phyloP scores from a whole-genome alignment of 805 yeast species.

The Candida dajiaensis region DNA sequence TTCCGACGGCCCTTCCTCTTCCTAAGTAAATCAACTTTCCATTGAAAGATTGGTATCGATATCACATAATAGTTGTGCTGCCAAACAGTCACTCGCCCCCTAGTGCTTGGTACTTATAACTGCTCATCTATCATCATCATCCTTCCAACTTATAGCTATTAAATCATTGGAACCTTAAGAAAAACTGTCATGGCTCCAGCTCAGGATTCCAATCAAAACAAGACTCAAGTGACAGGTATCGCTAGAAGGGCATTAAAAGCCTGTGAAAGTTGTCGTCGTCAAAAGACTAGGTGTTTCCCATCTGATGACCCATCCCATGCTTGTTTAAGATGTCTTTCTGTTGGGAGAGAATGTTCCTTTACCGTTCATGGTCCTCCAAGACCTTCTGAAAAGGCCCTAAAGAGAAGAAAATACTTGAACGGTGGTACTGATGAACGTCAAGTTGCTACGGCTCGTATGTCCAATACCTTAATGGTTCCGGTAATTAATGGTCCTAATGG shows the following conservation, averaged over 20 bases:
- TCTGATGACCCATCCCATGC: constrained; percentile 34
- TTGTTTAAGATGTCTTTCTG: constrained; percentile 54
- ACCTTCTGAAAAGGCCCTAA: background rate
- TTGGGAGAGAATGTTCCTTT: constrained; percentile 39
- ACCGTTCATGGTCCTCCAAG: constrained; percentile 13
- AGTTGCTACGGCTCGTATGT: background rate
- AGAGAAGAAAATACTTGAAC: constrained; percentile 9
- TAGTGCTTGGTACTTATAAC: too few relatives aligned
- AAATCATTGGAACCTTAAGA: too few relatives aligned
- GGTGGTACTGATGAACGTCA: constrained; percentile 7
- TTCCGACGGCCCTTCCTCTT: too few relatives aligned
- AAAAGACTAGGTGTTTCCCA: constrained; percentile 59
- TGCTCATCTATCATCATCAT: background rate
- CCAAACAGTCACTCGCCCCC: too few relatives aligned
- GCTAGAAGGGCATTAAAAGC: constrained; percentile 41
- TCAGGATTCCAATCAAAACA: background rate
- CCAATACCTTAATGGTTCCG: background rate
- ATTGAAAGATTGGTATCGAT: too few relatives aligned
- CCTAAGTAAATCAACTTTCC: too few relatives aligned
- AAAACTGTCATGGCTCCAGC: background rate
- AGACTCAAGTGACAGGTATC: constrained; percentile 1
- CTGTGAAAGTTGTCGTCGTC: constrained; percentile 48
- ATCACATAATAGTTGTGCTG: too few relatives aligned
- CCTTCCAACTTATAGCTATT: too few relatives aligned
- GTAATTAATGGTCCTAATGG: background rate